Evolutionary conservation across 2,329 filamentous ascomycete genomes (phyloP).

Genomic region (Penicillium sp.): DNA sequence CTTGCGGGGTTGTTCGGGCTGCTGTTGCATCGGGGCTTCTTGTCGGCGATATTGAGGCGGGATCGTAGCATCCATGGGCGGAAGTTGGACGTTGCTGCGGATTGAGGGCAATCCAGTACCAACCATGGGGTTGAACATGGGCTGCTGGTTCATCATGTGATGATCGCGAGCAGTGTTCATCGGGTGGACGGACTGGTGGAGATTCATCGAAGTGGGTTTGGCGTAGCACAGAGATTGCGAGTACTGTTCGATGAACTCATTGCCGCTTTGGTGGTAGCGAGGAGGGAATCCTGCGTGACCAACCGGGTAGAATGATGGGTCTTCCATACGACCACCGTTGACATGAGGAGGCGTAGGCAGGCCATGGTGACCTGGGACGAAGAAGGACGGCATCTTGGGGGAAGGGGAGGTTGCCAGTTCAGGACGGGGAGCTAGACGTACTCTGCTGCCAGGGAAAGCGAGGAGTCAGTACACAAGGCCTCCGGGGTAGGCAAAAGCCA

Average conservation of each 20-base stretch:
- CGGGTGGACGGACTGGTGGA: conserved; percentile 31
- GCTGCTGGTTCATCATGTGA: conserved; percentile 31
- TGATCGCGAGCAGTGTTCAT: conserved; percentile 37
- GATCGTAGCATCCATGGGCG: conserved; percentile 43
- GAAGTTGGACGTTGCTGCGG: conserved; percentile 39
- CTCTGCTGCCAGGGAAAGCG: conserved; percentile 15
- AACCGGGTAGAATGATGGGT: conserved; percentile 40
- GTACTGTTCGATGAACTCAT: conserved; percentile 48
- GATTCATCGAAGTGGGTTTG: conserved; percentile 36
- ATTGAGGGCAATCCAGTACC: conserved; percentile 41
- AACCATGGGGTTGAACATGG: conserved; percentile 37
- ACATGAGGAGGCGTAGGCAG: conserved; percentile 45
- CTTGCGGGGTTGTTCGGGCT: conserved; percentile 46
- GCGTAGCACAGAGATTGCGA: conserved; percentile 43
- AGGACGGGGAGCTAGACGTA: conserved; percentile 40
- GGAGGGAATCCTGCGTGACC: conserved; percentile 41
- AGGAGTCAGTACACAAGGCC: conserved; percentile 23
- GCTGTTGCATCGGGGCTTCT: conserved; percentile 36
- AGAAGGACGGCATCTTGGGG: conserved; percentile 44
- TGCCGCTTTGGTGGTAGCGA: conserved; percentile 44
- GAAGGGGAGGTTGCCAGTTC: conserved; percentile 27
- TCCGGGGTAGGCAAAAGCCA: conserved; percentile 4
- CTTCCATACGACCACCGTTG: conserved; percentile 39
- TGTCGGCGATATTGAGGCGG: conserved; percentile 43
- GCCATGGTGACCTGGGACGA: conserved; percentile 38